These are phyloP conservation scores for Trichosporon ovoides DNA, from an alignment of 1,284 basidiomycete species.

Conservation along the genomic window DNA sequence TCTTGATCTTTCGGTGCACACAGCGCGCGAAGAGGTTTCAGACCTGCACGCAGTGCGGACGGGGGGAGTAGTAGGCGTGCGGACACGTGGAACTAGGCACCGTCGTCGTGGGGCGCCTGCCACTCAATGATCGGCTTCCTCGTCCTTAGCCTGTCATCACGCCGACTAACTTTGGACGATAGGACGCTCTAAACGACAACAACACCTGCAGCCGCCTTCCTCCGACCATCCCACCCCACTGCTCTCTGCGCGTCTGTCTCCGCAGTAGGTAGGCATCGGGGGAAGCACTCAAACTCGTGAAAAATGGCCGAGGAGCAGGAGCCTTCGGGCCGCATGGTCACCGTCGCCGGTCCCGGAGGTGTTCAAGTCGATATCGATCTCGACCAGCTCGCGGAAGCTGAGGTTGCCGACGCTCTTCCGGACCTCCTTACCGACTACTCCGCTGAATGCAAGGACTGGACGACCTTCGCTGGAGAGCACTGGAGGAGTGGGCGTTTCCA, in stretches of 20 bases:
- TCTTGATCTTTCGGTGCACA: background rate
- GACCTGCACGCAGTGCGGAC: background rate
- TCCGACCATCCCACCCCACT: background rate
- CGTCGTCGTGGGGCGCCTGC: background rate
- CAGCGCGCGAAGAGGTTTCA: background rate
- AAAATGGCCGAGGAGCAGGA: slow-evolving; percentile 24
- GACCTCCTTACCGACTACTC: slow-evolving; percentile 41
- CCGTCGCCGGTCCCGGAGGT: slow-evolving; percentile 40
- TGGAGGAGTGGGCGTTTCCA: slow-evolving; percentile 38
- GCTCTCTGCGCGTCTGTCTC: background rate
- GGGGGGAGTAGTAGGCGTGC: background rate
- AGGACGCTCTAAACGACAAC: slow-evolving; percentile 1
- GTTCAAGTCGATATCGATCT: slow-evolving; percentile 48
- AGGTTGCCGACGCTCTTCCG: slow-evolving; percentile 41
- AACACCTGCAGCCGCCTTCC: slow-evolving; percentile 4
- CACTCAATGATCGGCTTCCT: background rate
- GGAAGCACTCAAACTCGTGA: background rate
- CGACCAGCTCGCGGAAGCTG: slow-evolving; percentile 42
- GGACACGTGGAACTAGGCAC: background rate
- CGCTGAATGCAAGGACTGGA: slow-evolving; percentile 49
- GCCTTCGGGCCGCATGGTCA: slow-evolving; percentile 18
- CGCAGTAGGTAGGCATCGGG: background rate
- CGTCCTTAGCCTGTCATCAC: slow-evolving; percentile 4
- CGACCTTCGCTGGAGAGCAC: slow-evolving; percentile 47
- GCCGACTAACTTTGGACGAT: background rate